Conservation (phyloP, 1,284 basidiomycete genomes). For the Porogramme epimiltina region DNA sequence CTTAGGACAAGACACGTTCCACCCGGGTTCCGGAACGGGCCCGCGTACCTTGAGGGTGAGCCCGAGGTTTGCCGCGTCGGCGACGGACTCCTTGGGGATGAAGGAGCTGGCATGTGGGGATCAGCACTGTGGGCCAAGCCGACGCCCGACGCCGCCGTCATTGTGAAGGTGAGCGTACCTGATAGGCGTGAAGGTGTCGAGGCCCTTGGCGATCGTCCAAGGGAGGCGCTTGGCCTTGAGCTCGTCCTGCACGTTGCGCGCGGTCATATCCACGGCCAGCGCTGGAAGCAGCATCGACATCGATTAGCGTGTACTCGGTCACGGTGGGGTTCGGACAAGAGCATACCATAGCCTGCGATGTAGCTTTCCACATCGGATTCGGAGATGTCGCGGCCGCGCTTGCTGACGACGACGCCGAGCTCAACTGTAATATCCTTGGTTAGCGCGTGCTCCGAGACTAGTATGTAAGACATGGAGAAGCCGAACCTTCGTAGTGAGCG, state of each 20-base stretch:
- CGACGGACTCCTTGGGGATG: conserved; percentile 74
- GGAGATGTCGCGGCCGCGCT: conserved; percentile 80
- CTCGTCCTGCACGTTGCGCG: conserved; percentile 91
- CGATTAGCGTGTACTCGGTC: neutral
- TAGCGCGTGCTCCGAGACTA: neutral
- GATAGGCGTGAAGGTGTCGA: conserved; percentile 74
- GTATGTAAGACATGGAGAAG: neutral
- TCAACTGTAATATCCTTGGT: conserved; percentile 75
- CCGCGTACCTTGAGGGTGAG: conserved; percentile 71
- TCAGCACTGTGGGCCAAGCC: neutral
- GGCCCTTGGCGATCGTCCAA: conserved; percentile 86
- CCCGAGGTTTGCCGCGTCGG: conserved; percentile 76
- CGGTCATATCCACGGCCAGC: conserved; percentile 94
- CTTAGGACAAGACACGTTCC: neutral
- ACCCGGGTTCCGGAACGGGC: neutral
- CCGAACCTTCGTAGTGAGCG: conserved; percentile 89
- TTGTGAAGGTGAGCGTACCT: conserved; percentile 42
- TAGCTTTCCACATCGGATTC: conserved; percentile 73
- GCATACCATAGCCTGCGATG: conserved; percentile 87
- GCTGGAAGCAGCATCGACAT: conserved; percentile 48
- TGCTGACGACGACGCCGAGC: conserved; percentile 94
- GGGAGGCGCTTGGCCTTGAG: conserved; percentile 93
- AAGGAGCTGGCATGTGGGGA: conserved; percentile 56
- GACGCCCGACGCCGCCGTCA: neutral
- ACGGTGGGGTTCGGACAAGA: neutral